These are phyloP conservation scores for Plasmodium gallinaceum DNA, from an alignment of 169 alveolate genomes.

Conservation along the genomic window DNA sequence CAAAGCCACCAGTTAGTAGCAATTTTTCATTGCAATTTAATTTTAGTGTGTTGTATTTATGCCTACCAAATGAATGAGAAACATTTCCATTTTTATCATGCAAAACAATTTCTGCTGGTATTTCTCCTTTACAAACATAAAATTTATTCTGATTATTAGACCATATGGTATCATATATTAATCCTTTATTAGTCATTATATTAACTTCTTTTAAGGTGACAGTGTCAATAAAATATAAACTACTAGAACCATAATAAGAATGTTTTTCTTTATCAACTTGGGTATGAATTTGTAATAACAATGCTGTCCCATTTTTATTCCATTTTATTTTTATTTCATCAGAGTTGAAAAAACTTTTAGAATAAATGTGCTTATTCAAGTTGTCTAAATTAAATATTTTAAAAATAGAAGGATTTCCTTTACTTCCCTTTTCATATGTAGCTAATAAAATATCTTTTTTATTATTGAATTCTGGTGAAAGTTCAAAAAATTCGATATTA, in stretches of 20 bases:
- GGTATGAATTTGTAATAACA: constrained; percentile 81
- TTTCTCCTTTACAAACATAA: constrained; percentile 82
- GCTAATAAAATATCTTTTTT: constrained; percentile 29
- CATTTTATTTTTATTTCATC: constrained; percentile 86
- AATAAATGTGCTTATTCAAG: constrained; percentile 26
- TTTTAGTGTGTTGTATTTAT: constrained; percentile 88
- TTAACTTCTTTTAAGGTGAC: constrained; percentile 37
- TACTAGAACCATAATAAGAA: constrained; percentile 83
- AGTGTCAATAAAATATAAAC: constrained; percentile 79
- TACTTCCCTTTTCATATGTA: constrained; percentile 57
- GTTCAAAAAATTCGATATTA: constrained; percentile 50
- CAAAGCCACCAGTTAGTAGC: constrained; percentile 92
- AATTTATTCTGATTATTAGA: constrained; percentile 81
- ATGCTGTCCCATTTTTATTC: constrained; percentile 82
- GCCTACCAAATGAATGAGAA: constrained; percentile 83
- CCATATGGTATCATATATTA: constrained; percentile 85
- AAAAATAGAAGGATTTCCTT: constrained; percentile 64
- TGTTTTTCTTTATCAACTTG: constrained; percentile 83
- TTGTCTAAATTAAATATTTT: constrained; percentile 29
- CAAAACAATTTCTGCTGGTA: constrained; percentile 80
- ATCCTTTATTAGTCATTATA: constrained; percentile 74
- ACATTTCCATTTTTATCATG: constrained; percentile 82
- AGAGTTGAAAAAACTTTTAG: constrained; percentile 76
- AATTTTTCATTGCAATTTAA: constrained; percentile 86
- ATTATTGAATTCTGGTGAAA: constrained; percentile 59